Conservation (phyloP, 768 basidiomycete genomes). For the Pleurotus pulmonarius region DNA sequence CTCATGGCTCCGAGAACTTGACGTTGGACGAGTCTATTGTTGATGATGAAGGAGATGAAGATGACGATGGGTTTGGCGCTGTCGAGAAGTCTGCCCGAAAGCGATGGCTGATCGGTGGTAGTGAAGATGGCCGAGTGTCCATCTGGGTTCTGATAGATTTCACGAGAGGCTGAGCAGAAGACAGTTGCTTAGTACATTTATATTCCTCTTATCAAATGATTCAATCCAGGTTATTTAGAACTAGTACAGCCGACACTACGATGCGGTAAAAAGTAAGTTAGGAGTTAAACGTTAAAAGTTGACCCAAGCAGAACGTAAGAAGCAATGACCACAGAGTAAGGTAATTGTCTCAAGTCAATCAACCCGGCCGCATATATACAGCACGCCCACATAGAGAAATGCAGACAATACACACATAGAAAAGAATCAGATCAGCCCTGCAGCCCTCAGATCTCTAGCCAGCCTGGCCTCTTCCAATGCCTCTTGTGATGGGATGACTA, state of each 20-base stretch:
- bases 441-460: conserved; percentile 44
- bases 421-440: conserved; percentile 45
- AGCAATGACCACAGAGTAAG: too few relatives aligned
- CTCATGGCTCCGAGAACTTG: conserved; percentile 20
- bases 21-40: conserved; percentile 23
- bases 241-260: background rate
- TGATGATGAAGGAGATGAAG: background rate
- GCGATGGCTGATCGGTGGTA: conserved; percentile 64
- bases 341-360: too few relatives aligned
- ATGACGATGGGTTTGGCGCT: conserved; percentile 48
- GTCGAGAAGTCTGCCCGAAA: conserved; percentile 40
- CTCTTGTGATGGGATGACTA: conserved; percentile 24
- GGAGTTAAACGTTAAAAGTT: background rate
- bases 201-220: too few relatives aligned
- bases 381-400: background rate
- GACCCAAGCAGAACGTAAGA: too few relatives aligned
- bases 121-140: conserved; percentile 66
- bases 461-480: conserved; percentile 42
- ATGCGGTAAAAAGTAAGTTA: background rate
- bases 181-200: too few relatives aligned
- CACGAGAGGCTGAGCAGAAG: conserved; percentile 22
- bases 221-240: background rate
- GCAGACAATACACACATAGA: conserved; percentile 5
- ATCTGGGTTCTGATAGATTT: conserved; percentile 68
- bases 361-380: too few relatives aligned